These are phyloP conservation scores for Sporisorium exsertum DNA, from an alignment of 1,284 basidiomycete species.

Conservation along the genomic window DNA sequence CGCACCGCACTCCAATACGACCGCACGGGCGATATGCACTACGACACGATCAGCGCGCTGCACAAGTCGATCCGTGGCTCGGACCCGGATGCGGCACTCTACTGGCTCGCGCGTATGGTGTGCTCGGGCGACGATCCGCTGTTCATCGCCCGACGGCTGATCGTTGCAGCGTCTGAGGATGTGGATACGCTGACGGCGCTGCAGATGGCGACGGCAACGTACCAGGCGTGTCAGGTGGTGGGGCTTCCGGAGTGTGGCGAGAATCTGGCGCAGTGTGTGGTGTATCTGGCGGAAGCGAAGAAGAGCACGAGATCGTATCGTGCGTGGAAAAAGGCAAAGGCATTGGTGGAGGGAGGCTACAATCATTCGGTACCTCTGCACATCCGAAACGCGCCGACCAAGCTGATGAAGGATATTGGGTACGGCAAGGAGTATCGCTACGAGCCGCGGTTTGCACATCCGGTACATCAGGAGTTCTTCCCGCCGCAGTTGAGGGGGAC, in stretches of 20 bases:
- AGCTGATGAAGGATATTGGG: conserved; percentile 82
- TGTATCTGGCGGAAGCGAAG: conserved; percentile 83
- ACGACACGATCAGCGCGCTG: conserved; percentile 86
- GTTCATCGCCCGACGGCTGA: conserved; percentile 83
- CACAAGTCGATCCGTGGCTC: conserved; percentile 88
- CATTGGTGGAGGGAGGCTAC: conserved; percentile 48
- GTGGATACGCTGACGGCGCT: conserved; percentile 79
- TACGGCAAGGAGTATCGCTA: conserved; percentile 75
- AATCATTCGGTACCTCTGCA: conserved; percentile 78
- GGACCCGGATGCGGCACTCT: conserved; percentile 83
- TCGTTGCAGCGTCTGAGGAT: conserved; percentile 87
- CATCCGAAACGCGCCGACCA: conserved; percentile 88
- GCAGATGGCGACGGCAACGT: conserved; percentile 62
- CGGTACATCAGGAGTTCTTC: conserved; percentile 71
- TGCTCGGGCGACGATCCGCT: conserved; percentile 84
- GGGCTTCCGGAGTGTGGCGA: conserved; percentile 77
- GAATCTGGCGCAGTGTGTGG: conserved; percentile 80
- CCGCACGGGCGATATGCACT: conserved; percentile 71
- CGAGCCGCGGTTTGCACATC: conserved; percentile 80
- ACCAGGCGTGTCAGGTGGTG: conserved; percentile 73
- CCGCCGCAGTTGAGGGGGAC: conserved; percentile 70
- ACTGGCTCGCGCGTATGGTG: conserved; percentile 75
- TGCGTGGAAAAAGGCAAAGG: conserved; percentile 63
- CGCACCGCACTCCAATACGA: conserved; percentile 63
- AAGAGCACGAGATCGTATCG: conserved; percentile 78